Evolutionary conservation across 371 early-diverging fungal species (phyloP).

Genomic region (Conidiobolus incongruus): DNA sequence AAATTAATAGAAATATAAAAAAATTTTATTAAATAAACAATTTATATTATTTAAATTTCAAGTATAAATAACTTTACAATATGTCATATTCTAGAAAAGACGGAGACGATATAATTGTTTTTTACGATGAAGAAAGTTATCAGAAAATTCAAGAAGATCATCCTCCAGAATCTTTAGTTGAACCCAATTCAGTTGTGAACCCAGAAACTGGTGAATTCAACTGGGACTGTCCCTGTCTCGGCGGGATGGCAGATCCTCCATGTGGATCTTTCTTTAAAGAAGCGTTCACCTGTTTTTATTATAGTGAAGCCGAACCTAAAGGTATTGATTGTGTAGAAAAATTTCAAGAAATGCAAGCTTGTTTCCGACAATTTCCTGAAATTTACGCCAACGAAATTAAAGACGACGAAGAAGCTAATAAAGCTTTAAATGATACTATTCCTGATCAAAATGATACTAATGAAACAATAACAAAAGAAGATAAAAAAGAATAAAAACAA

Average conservation of each 20-base stretch:
- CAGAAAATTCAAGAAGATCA: background rate
- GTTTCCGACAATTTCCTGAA: conserved; percentile 59
- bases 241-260: conserved; percentile 86
- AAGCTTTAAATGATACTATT: conserved; percentile 3
- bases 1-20: too few species aligned
- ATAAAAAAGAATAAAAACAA: too few species aligned
- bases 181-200: conserved; percentile 16
- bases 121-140: background rate
- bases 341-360: conserved; percentile 69
- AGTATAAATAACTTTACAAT: too few species aligned
- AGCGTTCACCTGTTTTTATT: conserved; percentile 93
- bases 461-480: too few species aligned
- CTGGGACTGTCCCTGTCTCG: conserved; percentile 97
- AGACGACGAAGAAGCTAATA: conserved; percentile 21
- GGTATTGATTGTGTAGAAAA: conserved; percentile 67
- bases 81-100: too few species aligned
- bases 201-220: conserved; percentile 88
- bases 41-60: too few species aligned
- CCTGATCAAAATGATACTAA: too few species aligned
- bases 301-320: conserved; percentile 52
- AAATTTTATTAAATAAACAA: too few species aligned
- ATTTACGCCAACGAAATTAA: conserved; percentile 25
- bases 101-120: background rate
- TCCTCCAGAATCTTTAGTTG: conserved; percentile 4
- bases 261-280: conserved; percentile 91